phyloP scores from a whole-genome alignment of 2,329 filamentous ascomycete genomes.

The Elsinoe australis region DNA sequence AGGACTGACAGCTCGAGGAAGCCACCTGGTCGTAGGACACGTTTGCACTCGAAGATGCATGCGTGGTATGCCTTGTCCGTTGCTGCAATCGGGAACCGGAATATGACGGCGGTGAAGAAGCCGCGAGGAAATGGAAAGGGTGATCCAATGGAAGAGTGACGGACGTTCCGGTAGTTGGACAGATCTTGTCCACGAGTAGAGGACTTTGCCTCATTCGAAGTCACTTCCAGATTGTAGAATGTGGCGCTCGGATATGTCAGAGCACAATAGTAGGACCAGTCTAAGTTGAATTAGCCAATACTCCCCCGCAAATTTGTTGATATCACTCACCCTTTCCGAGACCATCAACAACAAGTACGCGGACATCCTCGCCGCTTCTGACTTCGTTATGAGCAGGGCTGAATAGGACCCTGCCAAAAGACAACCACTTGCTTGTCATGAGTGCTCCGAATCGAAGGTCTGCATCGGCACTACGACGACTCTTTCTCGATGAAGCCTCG shows the following conservation, averaged over 20 bases:
- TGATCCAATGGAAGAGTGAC: slow-evolving; percentile 54
- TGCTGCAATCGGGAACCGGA: slow-evolving; percentile 65
- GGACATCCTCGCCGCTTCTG: slow-evolving; percentile 48
- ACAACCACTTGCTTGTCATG: slow-evolving; percentile 82
- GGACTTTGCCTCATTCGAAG: slow-evolving; percentile 22
- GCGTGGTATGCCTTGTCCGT: slow-evolving; percentile 62
- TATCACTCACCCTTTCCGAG: slow-evolving; percentile 56
- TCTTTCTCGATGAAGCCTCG: slow-evolving; percentile 13
- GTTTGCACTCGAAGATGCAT: slow-evolving; percentile 65
- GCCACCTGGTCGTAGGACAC: slow-evolving; percentile 69
- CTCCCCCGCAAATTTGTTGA: background rate
- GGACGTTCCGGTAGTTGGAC: slow-evolving; percentile 67
- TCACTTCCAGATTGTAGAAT: slow-evolving; percentile 60
- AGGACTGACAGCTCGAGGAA: slow-evolving; percentile 72
- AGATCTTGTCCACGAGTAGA: slow-evolving; percentile 21
- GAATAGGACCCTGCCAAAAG: slow-evolving; percentile 75
- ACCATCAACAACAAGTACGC: slow-evolving; percentile 72
- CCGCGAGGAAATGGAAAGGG: slow-evolving; percentile 69
- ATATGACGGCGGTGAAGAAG: slow-evolving; percentile 68
- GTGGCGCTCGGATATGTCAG: slow-evolving; percentile 68
- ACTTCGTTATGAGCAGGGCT: slow-evolving; percentile 70
- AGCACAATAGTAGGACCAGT: slow-evolving; percentile 81
- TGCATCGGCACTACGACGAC: slow-evolving; percentile 36
- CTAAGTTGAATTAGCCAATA: slow-evolving; percentile 29
- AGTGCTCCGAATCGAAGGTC: slow-evolving; percentile 73